Percentiles rank a stretch among this genome's conserved stretches.
These are phyloP conservation scores for Chamaecyparis obtusa DNA, from an alignment of 75 land plant genomes.

Conservation along the genomic window DNA sequence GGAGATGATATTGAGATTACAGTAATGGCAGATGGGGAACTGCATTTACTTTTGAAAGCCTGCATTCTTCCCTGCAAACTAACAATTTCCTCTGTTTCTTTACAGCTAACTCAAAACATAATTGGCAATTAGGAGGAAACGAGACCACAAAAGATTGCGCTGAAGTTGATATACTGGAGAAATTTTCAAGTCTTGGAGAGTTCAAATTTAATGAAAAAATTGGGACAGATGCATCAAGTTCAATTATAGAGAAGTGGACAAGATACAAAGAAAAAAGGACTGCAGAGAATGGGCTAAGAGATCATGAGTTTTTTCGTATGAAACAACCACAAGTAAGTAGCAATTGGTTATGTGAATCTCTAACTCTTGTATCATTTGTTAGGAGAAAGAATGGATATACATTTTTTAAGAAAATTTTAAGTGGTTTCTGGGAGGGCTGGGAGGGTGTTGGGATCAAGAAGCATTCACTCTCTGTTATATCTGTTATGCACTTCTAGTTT, in stretches of 20 bases:
- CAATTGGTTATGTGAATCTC: neutral
- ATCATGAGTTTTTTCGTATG: neutral
- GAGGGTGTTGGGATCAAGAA: neutral
- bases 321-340: slow-evolving; percentile 13
- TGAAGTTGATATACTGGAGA: neutral
- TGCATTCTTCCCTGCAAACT: neutral
- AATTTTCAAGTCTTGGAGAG: slow-evolving; percentile 2
- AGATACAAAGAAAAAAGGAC: slow-evolving; percentile 10
- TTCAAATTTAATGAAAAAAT: slow-evolving; percentile 14
- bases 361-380: neutral
- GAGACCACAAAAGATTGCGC: neutral
- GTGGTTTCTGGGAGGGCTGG: neutral
- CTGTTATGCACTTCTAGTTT: neutral
- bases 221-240: slow-evolving; percentile 12
- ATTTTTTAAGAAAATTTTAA: neutral
- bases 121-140: neutral
- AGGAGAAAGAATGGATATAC: neutral
- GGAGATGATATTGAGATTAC: slow-evolving; percentile 3
- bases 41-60: neutral
- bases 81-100: neutral
- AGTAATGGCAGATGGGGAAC: neutral
- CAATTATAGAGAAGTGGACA: slow-evolving; percentile 16
- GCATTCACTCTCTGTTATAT: neutral
- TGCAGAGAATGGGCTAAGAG: slow-evolving; percentile 8
- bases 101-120: slow-evolving; percentile 7